A percentile compares a stretch with the other conserved stretches of the same genome.
Evolutionary conservation across 495 filamentous ascomycete species (phyloP).

Genomic region (Endocarpon pusillum): DNA sequence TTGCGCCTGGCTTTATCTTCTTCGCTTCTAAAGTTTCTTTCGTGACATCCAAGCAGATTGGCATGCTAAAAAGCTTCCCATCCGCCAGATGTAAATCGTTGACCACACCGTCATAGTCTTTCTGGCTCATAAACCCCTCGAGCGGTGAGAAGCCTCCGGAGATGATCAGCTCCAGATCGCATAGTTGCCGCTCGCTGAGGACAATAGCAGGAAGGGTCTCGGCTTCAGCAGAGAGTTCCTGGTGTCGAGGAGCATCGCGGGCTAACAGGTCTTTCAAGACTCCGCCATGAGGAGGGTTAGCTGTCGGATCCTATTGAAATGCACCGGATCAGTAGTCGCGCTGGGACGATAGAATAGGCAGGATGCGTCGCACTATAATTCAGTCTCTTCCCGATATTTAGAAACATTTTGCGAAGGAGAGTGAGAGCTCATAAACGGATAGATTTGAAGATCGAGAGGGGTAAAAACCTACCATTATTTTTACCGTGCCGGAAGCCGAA

Average conservation of each 20-base stretch:
- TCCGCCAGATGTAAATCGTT: constrained; percentile 67
- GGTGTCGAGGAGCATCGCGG: constrained; percentile 64
- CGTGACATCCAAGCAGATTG: constrained; percentile 79
- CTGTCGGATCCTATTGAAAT: constrained; percentile 27
- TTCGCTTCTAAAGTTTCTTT: constrained; percentile 53
- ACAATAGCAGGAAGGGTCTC: constrained; percentile 72
- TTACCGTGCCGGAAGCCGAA: too few species aligned
- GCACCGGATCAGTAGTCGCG: constrained; percentile 4
- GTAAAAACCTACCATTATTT: too few species aligned
- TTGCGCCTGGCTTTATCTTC: constrained; percentile 57
- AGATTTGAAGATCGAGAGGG: too few species aligned
- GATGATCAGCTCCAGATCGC: constrained; percentile 90
- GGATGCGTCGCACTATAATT: too few species aligned
- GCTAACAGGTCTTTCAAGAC: constrained; percentile 93
- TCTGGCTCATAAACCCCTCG: constrained; percentile 98
- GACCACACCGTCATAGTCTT: constrained; percentile 92
- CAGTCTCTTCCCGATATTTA: too few species aligned
- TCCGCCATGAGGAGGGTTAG: constrained; percentile 85
- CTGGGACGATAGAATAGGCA: too few species aligned
- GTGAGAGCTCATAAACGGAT: too few species aligned
- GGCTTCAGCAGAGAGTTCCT: constrained; percentile 63
- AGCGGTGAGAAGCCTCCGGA: constrained; percentile 94
- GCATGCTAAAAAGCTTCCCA: constrained; percentile 90
- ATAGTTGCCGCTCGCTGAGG: constrained; percentile 83
- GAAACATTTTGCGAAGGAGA: too few species aligned